Percentiles rank a stretch among this genome's conserved stretches.
phyloP scores from a whole-genome alignment of 176 grass and related monocot species.

The Aegilops bicornis region DNA sequence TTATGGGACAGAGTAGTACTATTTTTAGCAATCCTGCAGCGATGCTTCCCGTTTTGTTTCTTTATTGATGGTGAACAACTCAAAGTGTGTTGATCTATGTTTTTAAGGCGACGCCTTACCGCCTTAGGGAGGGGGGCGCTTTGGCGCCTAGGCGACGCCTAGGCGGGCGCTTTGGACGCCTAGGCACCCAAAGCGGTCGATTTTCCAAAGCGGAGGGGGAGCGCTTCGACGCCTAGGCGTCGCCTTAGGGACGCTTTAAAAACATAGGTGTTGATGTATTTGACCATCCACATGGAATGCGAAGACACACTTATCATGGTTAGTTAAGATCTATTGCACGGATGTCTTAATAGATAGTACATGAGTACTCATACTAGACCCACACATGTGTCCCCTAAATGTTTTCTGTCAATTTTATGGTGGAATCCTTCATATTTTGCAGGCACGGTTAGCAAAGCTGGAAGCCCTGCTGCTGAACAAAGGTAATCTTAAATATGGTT shows the following conservation, averaged over 20 bases:
- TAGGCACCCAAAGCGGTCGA: too few species aligned
- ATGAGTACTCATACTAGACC: not conserved
- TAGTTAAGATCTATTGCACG: not conserved
- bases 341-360: not conserved
- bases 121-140: too few species aligned
- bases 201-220: too few species aligned
- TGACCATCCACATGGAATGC: constrained; percentile 18
- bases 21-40: too few species aligned
- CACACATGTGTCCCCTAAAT: constrained; percentile 7
- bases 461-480: constrained; percentile 55
- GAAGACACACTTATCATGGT: constrained; percentile 4
- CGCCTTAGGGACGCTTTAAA: too few species aligned
- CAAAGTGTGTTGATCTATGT: not conserved
- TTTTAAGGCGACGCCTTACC: too few species aligned
- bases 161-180: too few species aligned
- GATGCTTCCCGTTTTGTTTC: not conserved
- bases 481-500: constrained; percentile 42
- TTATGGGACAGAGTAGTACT: too few species aligned
- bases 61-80: constrained; percentile 2
- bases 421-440: constrained; percentile 1
- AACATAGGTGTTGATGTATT: constrained; percentile 10
- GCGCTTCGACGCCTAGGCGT: too few species aligned
- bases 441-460: constrained; percentile 69
- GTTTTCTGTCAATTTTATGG: constrained; percentile 20
- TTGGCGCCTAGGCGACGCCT: too few species aligned